Base-by-base conservation (phyloP, 2,329 filamentous ascomycete genomes). In the Gaeumannomyces tritici region DNA sequence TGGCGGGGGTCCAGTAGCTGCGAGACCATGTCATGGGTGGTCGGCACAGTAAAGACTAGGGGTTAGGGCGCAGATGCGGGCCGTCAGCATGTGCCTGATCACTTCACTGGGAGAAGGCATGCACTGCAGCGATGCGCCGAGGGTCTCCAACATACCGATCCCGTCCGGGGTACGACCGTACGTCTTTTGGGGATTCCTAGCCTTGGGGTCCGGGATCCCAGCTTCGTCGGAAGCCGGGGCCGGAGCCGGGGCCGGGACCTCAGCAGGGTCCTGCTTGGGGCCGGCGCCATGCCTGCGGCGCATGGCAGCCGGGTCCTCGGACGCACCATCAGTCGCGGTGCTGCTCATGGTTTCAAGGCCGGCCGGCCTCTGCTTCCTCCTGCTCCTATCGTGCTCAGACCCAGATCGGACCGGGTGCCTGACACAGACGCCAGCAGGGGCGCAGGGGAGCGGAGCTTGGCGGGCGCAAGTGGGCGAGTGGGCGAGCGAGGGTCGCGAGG, bases 1-100 rank as follows among this genome's bases (percentile, higher is more conserved):
- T 98, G 89, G 67, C 89, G 90, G 61, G 95, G 95, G 70, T 96
- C 95, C 69, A 99, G 86, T 62, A 99, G 84, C 77, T 98, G 95
- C 61, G 93, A 96, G 69, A 99, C 93, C 95, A 99, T 98, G 77
- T 99, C 95, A 80, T 97, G 92, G 63, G 95, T 99, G 65, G 91
- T 88, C 59, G 95, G 95, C 62, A 99, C 95, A 63, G 91, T 89
- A 73, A 99, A 99, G 70, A 96, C 95, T 98, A 57, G 35, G 61
- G 12, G 60, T n/a, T 56, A 61, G 7, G 26, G 26, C 6, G 31
- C 21, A 18, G 24, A 62, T 31, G 11, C 54, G 51, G 35, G 35
- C 59, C 55, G 59, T 56, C 28, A 56, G 42, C 42, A 24, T 18
- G 21, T 24, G 42, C 21, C 24, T 51, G 18, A 21, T 63, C 63